phyloP scores from a whole-genome alignment of 2,329 filamentous ascomycete genomes.

The Chaetomiaceae sp. region DNA sequence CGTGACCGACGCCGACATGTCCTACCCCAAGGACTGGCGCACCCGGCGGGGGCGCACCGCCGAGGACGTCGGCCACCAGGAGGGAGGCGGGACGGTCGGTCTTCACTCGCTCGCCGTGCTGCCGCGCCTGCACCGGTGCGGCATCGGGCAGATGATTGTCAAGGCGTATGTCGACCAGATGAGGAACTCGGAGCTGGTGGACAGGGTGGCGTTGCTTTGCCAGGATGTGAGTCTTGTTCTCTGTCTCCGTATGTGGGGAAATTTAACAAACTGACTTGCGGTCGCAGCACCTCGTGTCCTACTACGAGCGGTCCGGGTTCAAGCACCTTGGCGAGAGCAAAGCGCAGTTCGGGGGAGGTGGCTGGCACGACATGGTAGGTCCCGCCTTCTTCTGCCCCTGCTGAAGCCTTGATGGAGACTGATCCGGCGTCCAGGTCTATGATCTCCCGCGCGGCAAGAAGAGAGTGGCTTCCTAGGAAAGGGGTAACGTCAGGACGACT shows the following conservation, averaged over 20 bases:
- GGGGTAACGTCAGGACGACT: no score
- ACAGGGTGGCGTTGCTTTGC: constrained; percentile 71
- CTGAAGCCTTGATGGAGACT: neutral
- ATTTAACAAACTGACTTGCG: neutral
- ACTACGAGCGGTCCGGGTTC: constrained; percentile 76
- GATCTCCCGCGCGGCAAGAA: constrained; percentile 24
- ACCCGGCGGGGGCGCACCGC: constrained; percentile 39
- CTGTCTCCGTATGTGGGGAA: neutral
- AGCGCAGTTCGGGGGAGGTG: constrained; percentile 70
- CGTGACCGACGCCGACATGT: constrained; percentile 75
- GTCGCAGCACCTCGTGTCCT: constrained; percentile 59
- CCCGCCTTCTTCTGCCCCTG: neutral
- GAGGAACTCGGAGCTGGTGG: constrained; percentile 62
- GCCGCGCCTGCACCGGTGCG: constrained; percentile 68
- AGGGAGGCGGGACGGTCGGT: constrained; percentile 68
- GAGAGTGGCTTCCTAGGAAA: constrained; percentile 1
- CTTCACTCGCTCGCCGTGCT: constrained; percentile 79
- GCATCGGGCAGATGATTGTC: constrained; percentile 69
- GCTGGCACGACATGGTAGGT: constrained; percentile 77
- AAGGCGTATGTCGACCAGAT: constrained; percentile 74
- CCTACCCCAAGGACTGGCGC: constrained; percentile 62
- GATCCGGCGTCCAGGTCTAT: constrained; percentile 22
- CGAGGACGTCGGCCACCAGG: constrained; percentile 60
- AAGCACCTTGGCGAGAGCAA: constrained; percentile 62
- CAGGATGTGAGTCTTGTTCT: constrained; percentile 52